These are phyloP conservation scores for Cutaneotrichosporon daszewskae DNA, from an alignment of 1,284 basidiomycete genomes.

Conservation along the genomic window DNA sequence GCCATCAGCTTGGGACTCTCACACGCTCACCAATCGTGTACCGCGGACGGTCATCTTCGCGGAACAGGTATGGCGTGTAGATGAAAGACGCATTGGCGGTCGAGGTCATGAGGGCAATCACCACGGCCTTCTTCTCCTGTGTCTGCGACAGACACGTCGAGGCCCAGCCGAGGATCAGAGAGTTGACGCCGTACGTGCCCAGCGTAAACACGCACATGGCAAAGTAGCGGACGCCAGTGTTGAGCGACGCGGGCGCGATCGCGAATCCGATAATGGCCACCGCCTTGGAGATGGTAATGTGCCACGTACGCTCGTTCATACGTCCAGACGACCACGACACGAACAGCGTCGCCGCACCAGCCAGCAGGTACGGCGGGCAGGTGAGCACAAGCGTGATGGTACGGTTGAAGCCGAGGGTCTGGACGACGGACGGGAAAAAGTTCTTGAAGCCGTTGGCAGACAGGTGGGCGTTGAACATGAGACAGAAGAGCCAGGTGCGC, in stretches of 20 bases:
- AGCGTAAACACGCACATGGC: slow-evolving; percentile 27
- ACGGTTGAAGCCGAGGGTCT: slow-evolving; percentile 34
- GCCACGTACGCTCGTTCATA: slow-evolving; percentile 25
- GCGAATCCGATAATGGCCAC: slow-evolving; percentile 31
- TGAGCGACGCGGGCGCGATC: slow-evolving; percentile 27
- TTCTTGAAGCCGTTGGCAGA: slow-evolving; percentile 31
- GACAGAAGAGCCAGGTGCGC: slow-evolving; percentile 28
- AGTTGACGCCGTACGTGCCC: slow-evolving; percentile 32
- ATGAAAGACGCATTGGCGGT: slow-evolving; percentile 26
- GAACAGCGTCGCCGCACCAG: slow-evolving; percentile 21
- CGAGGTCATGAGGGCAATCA: slow-evolving; percentile 25
- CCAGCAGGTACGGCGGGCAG: slow-evolving; percentile 39
- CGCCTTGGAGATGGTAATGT: slow-evolving; percentile 25
- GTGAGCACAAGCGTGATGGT: slow-evolving; percentile 44
- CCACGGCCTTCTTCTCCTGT: slow-evolving; percentile 32
- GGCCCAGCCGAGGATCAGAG: slow-evolving; percentile 32
- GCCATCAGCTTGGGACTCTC: not conserved
- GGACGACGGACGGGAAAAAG: slow-evolving; percentile 31
- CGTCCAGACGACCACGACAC: slow-evolving; percentile 26
- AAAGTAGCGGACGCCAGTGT: slow-evolving; percentile 30
- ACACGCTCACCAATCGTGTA: slow-evolving; percentile 14
- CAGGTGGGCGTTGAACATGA: slow-evolving; percentile 28
- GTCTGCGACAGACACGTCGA: slow-evolving; percentile 30
- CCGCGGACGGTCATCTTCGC: slow-evolving; percentile 17
- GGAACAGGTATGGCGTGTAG: slow-evolving; percentile 32